Conservation (phyloP, 2,329 filamentous ascomycete species). For the Epichloe typhina region DNA sequence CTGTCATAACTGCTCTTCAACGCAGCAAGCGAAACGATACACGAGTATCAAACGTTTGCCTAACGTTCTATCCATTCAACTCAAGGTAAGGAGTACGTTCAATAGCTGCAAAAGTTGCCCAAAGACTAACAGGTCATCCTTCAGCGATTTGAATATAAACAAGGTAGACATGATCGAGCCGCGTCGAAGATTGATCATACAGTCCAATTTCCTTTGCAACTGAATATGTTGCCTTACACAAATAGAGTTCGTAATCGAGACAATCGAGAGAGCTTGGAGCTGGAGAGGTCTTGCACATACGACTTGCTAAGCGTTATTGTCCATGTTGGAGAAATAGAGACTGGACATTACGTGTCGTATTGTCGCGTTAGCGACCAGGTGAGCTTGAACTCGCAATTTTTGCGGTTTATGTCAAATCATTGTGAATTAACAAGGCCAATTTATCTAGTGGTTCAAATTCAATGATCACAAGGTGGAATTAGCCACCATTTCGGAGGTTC, state of each 20-base stretch:
- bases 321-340: slow-evolving; percentile 85
- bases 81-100: slow-evolving; percentile 50
- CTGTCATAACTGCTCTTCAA: slow-evolving; percentile 65
- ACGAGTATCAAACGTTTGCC: slow-evolving; percentile 74
- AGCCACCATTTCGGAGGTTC: slow-evolving; percentile 71
- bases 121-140: background rate
- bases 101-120: background rate
- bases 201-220: slow-evolving; percentile 70
- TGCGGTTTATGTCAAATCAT: slow-evolving; percentile 3
- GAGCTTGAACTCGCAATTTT: slow-evolving; percentile 2
- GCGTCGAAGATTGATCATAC: slow-evolving; percentile 80
- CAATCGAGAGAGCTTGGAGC: slow-evolving; percentile 39
- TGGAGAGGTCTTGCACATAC: slow-evolving; percentile 60
- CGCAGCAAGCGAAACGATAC: slow-evolving; percentile 71
- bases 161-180: slow-evolving; percentile 48
- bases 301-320: slow-evolving; percentile 84
- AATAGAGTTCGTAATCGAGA: slow-evolving; percentile 45
- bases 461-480: slow-evolving; percentile 88
- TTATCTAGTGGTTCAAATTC: slow-evolving; percentile 73
- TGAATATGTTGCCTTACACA: slow-evolving; percentile 87
- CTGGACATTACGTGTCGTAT: slow-evolving; percentile 86
- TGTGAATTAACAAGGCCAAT: background rate
- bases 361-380: slow-evolving; percentile 63
- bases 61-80: slow-evolving; percentile 79
- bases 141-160: slow-evolving; percentile 60